These are phyloP conservation scores for Monilinia vaccinii-corymbosi DNA, from an alignment of 2,329 filamentous ascomycete genomes.

Conservation along the genomic window DNA sequence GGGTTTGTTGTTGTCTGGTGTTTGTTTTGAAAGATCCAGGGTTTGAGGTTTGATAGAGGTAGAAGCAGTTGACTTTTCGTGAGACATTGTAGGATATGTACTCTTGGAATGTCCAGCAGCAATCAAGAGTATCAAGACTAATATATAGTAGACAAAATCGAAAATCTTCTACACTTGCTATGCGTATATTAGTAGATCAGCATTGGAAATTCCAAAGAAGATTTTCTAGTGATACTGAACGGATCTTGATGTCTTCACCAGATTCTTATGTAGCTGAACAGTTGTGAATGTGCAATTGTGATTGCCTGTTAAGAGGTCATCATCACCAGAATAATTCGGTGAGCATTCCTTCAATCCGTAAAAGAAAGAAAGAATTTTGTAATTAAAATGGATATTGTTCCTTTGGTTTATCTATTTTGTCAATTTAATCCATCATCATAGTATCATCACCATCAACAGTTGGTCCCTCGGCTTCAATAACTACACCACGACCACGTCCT, in stretches of 20 bases:
- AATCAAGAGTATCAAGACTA: too few relatives aligned
- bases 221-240: not conserved
- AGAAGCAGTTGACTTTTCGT: too few relatives aligned
- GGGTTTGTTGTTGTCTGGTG: too few relatives aligned
- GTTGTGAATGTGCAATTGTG: not conserved
- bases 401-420: not conserved
- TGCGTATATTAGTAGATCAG: not conserved
- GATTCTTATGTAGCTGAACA: not conserved
- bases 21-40: too few relatives aligned
- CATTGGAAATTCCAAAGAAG: too few relatives aligned
- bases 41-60: too few relatives aligned
- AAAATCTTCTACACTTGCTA: slow-evolving; percentile 2
- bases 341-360: not conserved
- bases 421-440: slow-evolving; percentile 57
- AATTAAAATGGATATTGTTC: not conserved
- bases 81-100: too few relatives aligned
- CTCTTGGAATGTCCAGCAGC: too few relatives aligned
- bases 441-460: slow-evolving; percentile 75
- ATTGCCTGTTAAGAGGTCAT: not conserved
- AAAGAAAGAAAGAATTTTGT: not conserved
- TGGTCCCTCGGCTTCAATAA: slow-evolving; percentile 48
- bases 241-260: not conserved
- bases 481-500: slow-evolving; percentile 74
- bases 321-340: not conserved
- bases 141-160: too few relatives aligned